Percentiles rank a stretch among this genome's conserved stretches.
phyloP scores from a whole-genome alignment of 2,329 filamentous ascomycete species.

The Aspergillus sp. region DNA sequence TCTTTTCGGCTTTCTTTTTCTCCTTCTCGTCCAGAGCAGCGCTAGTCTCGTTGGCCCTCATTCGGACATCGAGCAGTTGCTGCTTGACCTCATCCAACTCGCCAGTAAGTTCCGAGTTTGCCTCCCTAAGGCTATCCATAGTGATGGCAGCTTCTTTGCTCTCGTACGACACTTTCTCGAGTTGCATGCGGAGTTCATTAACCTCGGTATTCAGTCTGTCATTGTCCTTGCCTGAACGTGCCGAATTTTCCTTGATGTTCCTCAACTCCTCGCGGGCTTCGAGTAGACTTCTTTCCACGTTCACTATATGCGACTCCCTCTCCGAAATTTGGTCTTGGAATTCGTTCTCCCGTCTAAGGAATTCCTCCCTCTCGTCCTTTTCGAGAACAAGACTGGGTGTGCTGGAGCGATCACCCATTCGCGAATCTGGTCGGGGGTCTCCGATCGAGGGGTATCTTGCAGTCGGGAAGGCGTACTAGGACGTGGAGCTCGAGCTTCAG shows the following conservation, averaged over 20 bases:
- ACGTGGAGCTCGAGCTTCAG: slow-evolving; percentile 44
- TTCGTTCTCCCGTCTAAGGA: slow-evolving; percentile 90
- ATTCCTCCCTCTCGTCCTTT: slow-evolving; percentile 96
- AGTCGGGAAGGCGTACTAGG: slow-evolving; percentile 38
- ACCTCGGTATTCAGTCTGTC: slow-evolving; percentile 79
- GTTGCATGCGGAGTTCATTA: slow-evolving; percentile 92
- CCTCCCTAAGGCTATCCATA: slow-evolving; percentile 95
- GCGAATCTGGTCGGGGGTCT: slow-evolving; percentile 59
- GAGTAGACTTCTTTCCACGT: slow-evolving; percentile 72
- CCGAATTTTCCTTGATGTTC: slow-evolving; percentile 79
- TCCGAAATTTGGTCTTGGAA: slow-evolving; percentile 94
- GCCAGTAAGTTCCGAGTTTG: slow-evolving; percentile 83
- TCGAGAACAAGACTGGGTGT: slow-evolving; percentile 86
- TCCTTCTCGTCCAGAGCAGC: slow-evolving; percentile 94
- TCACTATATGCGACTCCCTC: slow-evolving; percentile 75
- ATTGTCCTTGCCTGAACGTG: slow-evolving; percentile 80
- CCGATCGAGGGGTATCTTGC: slow-evolving; percentile 47
- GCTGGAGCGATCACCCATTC: slow-evolving; percentile 73
- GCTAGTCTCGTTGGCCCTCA: slow-evolving; percentile 90
- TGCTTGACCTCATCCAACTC: slow-evolving; percentile 96
- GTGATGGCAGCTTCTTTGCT: slow-evolving; percentile 95
- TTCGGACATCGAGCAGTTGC: slow-evolving; percentile 90
- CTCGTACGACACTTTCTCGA: slow-evolving; percentile 93
- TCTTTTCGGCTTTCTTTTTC: slow-evolving; percentile 96
- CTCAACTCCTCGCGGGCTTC: slow-evolving; percentile 82